phyloP scores from a whole-genome alignment of 2,329 filamentous ascomycete species.

The Colletotrichum sp. region DNA sequence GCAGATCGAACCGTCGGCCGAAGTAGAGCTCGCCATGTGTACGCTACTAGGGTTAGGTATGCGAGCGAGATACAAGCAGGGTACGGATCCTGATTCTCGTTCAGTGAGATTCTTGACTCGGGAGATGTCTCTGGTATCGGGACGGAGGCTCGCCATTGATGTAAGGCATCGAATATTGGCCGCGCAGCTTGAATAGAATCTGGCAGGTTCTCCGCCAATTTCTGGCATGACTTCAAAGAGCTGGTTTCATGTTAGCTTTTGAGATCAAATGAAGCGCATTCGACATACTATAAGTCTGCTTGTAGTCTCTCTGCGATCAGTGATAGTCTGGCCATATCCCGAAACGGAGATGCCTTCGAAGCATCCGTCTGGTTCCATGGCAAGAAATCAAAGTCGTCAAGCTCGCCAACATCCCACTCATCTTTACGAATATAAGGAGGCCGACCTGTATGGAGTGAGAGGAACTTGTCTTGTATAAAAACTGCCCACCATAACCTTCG shows the following conservation, averaged over 20 bases:
- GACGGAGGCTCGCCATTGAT: neutral
- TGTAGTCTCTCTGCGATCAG: neutral
- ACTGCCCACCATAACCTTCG: slow-evolving; percentile 44
- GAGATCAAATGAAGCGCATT: fast-evolving
- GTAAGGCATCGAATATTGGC: neutral
- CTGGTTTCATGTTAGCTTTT: neutral
- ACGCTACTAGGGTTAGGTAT: neutral
- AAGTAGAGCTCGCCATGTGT: neutral
- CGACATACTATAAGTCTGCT: neutral
- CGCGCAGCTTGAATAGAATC: neutral
- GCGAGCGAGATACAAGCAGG: neutral
- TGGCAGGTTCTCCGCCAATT: neutral
- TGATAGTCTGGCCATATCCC: neutral
- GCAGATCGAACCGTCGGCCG: neutral
- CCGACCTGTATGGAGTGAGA: slow-evolving; percentile 36
- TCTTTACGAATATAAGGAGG: slow-evolving; percentile 37
- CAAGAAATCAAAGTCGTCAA: neutral
- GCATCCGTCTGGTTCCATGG: neutral
- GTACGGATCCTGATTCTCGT: neutral
- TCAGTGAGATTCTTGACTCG: neutral
- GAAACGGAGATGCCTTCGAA: neutral
- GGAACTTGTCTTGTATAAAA: slow-evolving; percentile 43
- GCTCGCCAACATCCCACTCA: slow-evolving; percentile 30
- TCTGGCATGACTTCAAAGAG: neutral
- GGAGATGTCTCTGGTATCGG: neutral